Percentiles rank a stretch among this genome's conserved stretches.
Conservation (phyloP, 2,329 filamentous ascomycete genomes). For the Sarocladium brachiariae region DNA sequence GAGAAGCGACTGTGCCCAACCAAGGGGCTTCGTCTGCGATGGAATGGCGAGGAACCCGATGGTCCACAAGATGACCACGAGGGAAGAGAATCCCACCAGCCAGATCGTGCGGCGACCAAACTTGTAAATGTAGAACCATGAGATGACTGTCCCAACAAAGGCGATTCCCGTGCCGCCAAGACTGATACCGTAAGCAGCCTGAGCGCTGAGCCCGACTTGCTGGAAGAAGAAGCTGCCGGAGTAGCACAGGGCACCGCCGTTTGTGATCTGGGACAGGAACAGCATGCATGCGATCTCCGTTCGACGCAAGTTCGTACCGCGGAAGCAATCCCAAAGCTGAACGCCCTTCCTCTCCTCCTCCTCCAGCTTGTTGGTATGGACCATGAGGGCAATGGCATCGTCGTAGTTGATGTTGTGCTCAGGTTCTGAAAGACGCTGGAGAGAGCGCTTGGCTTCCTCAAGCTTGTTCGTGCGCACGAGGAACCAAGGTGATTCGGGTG, state of each 20-base stretch:
- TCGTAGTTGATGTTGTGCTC: conserved; percentile 28
- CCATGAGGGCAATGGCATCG: conserved; percentile 32
- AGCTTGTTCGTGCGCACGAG: conserved; percentile 27
- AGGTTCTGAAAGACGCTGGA: conserved; percentile 25
- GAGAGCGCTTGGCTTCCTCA: conserved; percentile 23
- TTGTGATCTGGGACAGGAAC: conserved; percentile 35
- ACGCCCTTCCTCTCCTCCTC: conserved; percentile 31
- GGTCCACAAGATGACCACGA: conserved; percentile 32
- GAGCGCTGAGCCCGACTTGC: conserved; percentile 32
- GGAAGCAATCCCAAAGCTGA: conserved; percentile 39
- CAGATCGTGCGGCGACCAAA: conserved; percentile 37
- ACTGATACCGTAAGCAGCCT: conserved; percentile 32
- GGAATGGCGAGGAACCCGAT: conserved; percentile 35
- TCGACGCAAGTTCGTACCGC: conserved; percentile 37
- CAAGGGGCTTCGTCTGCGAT: conserved; percentile 26
- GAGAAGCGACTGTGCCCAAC: conserved; percentile 34
- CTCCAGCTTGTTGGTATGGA: conserved; percentile 40
- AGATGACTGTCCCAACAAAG: conserved; percentile 35
- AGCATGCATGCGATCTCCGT: conserved; percentile 37
- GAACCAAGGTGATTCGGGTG: conserved; percentile 32
- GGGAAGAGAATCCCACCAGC: conserved; percentile 28
- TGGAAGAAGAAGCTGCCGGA: conserved; percentile 40
- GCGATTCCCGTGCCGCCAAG: conserved; percentile 36
- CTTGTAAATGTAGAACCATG: conserved; percentile 35
- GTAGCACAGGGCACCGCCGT: conserved; percentile 34